Evolutionary conservation across 1,284 basidiomycete genomes (phyloP).

Genomic region (Papiliotrema fonsecae): DNA sequence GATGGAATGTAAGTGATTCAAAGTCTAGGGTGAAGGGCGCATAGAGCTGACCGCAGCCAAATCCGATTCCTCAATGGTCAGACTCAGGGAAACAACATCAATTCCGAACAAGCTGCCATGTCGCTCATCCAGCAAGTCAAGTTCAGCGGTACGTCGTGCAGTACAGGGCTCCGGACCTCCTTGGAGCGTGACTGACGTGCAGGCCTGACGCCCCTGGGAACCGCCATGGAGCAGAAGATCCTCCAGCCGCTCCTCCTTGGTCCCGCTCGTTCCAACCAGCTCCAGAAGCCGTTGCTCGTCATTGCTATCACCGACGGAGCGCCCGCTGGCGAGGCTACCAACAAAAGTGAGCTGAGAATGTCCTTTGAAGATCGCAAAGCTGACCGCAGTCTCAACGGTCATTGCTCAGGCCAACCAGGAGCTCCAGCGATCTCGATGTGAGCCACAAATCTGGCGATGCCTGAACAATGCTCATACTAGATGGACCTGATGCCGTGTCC

Average conservation of each 20-base stretch:
- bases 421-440: slow-evolving; percentile 42
- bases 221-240: slow-evolving; percentile 48
- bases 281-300: slow-evolving; percentile 51
- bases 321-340: slow-evolving; percentile 48
- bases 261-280: slow-evolving; percentile 41
- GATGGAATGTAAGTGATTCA: slow-evolving; percentile 45
- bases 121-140: slow-evolving; percentile 47
- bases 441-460: too few species aligned
- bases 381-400: slow-evolving; percentile 40
- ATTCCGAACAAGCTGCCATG: slow-evolving; percentile 44
- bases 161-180: not conserved
- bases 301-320: slow-evolving; percentile 49
- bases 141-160: slow-evolving; percentile 42
- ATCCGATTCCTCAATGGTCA: slow-evolving; percentile 51
- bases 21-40: not conserved
- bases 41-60: slow-evolving; percentile 19
- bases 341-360: slow-evolving; percentile 22
- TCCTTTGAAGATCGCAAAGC: not conserved
- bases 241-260: slow-evolving; percentile 49
- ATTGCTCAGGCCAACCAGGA: slow-evolving; percentile 44
- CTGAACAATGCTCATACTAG: slow-evolving; percentile 7
- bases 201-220: slow-evolving; percentile 48
- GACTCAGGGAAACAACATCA: slow-evolving; percentile 49
- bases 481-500: slow-evolving; percentile 49
- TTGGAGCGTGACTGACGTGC: not conserved